Base-by-base conservation (phyloP, 345 rosid genomes). In the Theobroma cacao region DNA sequence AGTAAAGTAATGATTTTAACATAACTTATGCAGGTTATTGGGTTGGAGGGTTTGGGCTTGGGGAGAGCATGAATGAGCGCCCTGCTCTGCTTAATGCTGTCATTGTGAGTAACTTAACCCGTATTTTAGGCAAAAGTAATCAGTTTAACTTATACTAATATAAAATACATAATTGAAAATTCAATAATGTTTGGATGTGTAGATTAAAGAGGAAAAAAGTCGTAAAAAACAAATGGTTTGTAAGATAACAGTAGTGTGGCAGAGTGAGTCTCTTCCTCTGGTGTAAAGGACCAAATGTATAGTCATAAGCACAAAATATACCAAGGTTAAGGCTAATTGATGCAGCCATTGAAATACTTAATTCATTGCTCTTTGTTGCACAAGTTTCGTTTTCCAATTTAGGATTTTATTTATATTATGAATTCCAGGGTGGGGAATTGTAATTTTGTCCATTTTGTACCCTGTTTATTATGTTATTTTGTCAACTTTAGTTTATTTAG, bases 31-130 rank as follows among this genome's bases (percentile, higher is more conserved):
- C 86, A 92, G 97, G 97, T 66, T 92, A 86, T 78, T 92, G 91
- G 92, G 80, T 92, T 76, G 94, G 94, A 83, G 97, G 94, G 24
- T 91, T 92, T 86, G 97, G 97, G 50, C 86, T 92, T 71, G 97
- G 93, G 76, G 97, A 92, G 79, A 86, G 91, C 88, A 89, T 84
- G 89, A 89, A 88, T 66, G 90, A 90, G 75, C 90, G 91, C 36
- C 84, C 90, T 78, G 75, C 80, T 82, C 90, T 92, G 50, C 89
- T 92, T 72, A 83, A 83, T 72, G 82, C 82, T 78, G 91, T 89
- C 78, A 88, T 84, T 67, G 92, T 91, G 78, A 86, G 90, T 75
- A 31, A 69, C 75, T 22, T 70, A 34, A 65, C 36, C 64, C 71
- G 31, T 47, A 47, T 12, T 20, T 76, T 76, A 28, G 47, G 47